Evolutionary conservation across 2,329 filamentous ascomycete species (phyloP).

Genomic region (Aureobasidium uvarum): DNA sequence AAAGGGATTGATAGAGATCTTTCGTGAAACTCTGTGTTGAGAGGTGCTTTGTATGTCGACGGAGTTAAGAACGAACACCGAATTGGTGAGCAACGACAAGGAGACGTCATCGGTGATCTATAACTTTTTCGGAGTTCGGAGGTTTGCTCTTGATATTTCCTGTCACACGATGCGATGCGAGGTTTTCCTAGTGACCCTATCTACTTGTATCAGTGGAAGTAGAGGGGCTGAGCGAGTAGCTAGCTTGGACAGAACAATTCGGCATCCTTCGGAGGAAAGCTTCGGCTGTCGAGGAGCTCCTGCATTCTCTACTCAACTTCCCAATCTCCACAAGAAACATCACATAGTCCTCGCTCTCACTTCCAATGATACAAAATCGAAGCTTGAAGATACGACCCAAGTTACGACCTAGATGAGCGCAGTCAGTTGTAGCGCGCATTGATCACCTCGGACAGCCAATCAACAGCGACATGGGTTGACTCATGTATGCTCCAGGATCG

Average conservation of each 20-base stretch:
- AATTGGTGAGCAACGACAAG: not conserved
- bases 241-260: not conserved
- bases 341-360: no score
- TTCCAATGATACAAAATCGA: no score
- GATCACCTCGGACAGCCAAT: not conserved
- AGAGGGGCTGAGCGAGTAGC: not conserved
- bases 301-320: not conserved
- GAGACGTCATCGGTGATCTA: constrained; percentile 6
- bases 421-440: not conserved
- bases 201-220: not conserved
- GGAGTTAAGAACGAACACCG: not conserved
- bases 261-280: not conserved
- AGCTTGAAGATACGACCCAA: no score
- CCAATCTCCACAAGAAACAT: no score
- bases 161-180: not conserved
- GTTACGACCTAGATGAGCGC: not conserved
- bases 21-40: no score
- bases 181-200: not conserved
- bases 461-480: not conserved
- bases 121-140: not conserved
- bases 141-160: not conserved
- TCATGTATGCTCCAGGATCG: not conserved
- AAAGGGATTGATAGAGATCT: not conserved
- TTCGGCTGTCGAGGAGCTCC: not conserved
- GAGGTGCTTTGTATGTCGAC: not conserved